A percentile compares a stretch with the other conserved stretches of the same genome.
phyloP scores from a whole-genome alignment of 768 basidiomycete species.

The Gyrodon lividus region DNA sequence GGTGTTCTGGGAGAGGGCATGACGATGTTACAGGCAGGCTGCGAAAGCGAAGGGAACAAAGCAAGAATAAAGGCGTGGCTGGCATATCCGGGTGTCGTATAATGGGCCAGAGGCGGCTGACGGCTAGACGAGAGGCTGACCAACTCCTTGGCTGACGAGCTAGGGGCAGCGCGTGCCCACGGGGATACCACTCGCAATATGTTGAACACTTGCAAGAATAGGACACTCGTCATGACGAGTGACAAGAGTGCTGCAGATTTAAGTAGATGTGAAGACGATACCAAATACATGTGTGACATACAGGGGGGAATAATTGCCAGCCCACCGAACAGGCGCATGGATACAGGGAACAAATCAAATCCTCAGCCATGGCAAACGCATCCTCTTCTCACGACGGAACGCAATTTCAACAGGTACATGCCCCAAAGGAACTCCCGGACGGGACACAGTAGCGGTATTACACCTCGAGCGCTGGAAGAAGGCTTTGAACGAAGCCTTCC shows the following conservation, averaged over 20 bases:
- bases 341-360: slow-evolving; percentile 18
- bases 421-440: slow-evolving; percentile 13
- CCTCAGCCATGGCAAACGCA: slow-evolving; percentile 32
- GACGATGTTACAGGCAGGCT: slow-evolving; percentile 4
- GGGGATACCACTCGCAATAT: neutral
- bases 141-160: neutral
- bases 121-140: slow-evolving; percentile 24
- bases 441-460: slow-evolving; percentile 15
- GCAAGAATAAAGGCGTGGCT: slow-evolving; percentile 9
- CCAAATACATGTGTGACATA: slow-evolving; percentile 24
- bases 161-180: neutral
- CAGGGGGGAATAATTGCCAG: slow-evolving; percentile 9
- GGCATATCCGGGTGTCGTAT: neutral
- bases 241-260: slow-evolving; percentile 8
- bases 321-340: neutral
- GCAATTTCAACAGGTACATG: slow-evolving; percentile 22
- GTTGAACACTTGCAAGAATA: neutral
- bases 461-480: slow-evolving; percentile 31
- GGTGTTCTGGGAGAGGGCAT: slow-evolving; percentile 19
- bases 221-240: neutral
- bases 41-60: slow-evolving; percentile 3
- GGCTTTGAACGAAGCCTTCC: slow-evolving; percentile 21
- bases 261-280: slow-evolving; percentile 6
- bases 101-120: slow-evolving; percentile 18
- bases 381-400: slow-evolving; percentile 28